A percentile compares a stretch with the other conserved stretches of the same genome.
phyloP scores from a whole-genome alignment of 108 stramenopile genomes.

The Chaetoceros tenuissimus region DNA sequence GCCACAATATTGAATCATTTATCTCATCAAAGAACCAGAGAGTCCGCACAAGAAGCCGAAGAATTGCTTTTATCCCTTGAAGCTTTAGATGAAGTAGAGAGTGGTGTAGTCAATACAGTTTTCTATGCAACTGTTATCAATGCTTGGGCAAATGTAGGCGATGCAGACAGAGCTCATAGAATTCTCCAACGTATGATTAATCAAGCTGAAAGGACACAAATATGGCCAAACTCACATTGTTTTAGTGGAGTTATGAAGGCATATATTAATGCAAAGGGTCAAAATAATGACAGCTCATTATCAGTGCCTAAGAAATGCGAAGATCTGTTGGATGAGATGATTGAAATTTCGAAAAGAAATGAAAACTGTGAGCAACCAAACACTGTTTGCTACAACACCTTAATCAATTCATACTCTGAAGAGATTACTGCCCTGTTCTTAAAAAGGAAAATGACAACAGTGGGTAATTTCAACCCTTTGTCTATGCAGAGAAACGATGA shows the following conservation, averaged over 20 bases:
- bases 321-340: neutral
- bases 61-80: neutral
- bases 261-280: neutral
- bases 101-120: neutral
- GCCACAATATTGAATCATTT: neutral
- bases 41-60: neutral
- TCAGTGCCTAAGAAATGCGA: neutral
- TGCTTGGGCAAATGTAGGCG: neutral
- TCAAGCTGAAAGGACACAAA: neutral
- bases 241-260: neutral
- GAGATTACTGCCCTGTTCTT: neutral
- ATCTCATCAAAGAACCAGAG: neutral
- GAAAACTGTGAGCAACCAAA: neutral
- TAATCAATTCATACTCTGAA: neutral
- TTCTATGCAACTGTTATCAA: neutral
- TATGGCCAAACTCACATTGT: neutral
- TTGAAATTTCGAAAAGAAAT: neutral
- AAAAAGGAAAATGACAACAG: neutral
- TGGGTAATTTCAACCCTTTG: neutral
- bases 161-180: neutral
- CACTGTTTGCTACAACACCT: neutral
- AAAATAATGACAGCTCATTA: neutral
- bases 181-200: neutral
- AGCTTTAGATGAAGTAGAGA: neutral
- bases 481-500: neutral